Conservation (phyloP, 2,329 filamentous ascomycete species). For the Aspergillus versicolor region DNA sequence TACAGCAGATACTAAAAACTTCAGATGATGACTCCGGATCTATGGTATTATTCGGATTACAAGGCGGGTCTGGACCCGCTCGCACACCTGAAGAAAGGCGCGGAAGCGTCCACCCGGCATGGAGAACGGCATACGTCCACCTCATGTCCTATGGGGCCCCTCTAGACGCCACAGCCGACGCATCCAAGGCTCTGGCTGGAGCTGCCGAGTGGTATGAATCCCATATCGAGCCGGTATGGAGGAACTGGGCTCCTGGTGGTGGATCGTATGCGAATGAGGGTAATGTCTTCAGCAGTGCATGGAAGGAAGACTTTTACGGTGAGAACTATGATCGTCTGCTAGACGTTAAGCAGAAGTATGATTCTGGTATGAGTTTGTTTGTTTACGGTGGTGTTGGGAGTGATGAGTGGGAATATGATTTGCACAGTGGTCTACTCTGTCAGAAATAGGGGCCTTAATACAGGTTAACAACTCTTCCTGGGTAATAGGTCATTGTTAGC, state of each 20-base stretch:
- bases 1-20: not conserved
- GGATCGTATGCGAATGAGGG: slow-evolving; percentile 29
- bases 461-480: too few species aligned
- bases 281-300: slow-evolving; percentile 13
- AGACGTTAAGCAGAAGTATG: slow-evolving; percentile 28
- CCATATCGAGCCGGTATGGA: slow-evolving; percentile 22
- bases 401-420: slow-evolving; percentile 22
- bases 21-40: not conserved
- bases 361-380: slow-evolving; percentile 22
- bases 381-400: slow-evolving; percentile 20
- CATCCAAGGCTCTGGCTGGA: not conserved
- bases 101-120: not conserved
- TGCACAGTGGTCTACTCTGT: slow-evolving; percentile 19
- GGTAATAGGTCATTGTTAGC: too few species aligned
- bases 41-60: not conserved
- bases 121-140: not conserved
- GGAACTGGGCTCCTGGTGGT: slow-evolving; percentile 23
- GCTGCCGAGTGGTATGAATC: slow-evolving; percentile 13
- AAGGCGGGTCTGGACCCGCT: not conserved
- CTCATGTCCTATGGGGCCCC: not conserved
- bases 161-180: not conserved
- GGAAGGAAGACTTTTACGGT: slow-evolving; percentile 28
- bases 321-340: slow-evolving; percentile 27
- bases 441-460: too few species aligned
- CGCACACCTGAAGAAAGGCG: not conserved